These are phyloP conservation scores for Simmondsia chinensis DNA, from an alignment of 148 eudicot species.

Conservation along the genomic window DNA sequence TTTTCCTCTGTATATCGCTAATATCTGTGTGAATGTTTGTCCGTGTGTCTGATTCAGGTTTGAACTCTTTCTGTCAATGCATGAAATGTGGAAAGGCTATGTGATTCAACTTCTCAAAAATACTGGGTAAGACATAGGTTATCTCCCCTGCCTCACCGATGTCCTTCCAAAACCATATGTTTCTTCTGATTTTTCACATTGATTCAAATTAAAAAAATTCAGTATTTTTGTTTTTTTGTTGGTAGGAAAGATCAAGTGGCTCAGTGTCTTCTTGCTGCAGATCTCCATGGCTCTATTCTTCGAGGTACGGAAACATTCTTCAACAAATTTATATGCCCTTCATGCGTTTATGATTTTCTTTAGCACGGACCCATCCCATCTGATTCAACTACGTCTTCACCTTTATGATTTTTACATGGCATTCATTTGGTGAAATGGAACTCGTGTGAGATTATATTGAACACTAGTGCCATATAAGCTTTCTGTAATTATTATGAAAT, in stretches of 20 bases:
- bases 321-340: too few species aligned
- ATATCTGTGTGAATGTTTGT: neutral
- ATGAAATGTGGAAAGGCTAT: slow-evolving; percentile 69
- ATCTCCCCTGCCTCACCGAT: too few species aligned
- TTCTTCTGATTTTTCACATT: neutral
- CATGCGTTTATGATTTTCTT: too few species aligned
- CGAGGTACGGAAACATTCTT: too few species aligned
- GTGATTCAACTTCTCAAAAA: slow-evolving; percentile 45
- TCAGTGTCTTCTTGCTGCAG: slow-evolving; percentile 59
- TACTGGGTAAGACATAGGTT: slow-evolving; percentile 58
- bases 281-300: slow-evolving; percentile 82
- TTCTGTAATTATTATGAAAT: too few species aligned
- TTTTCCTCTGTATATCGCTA: neutral
- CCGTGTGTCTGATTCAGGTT: slow-evolving; percentile 27
- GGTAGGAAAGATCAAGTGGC: slow-evolving; percentile 69
- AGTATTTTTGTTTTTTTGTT: slow-evolving; percentile 3
- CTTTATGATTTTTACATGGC: too few species aligned
- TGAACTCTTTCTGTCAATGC: slow-evolving; percentile 58
- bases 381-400: too few species aligned
- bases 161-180: neutral
- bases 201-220: slow-evolving; percentile 6
- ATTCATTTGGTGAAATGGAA: too few species aligned
- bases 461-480: too few species aligned
- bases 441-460: too few species aligned
- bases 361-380: too few species aligned